Conservation (phyloP, 1,139 yeast genomes). For the Spencermartinsiella ligniputridi region DNA sequence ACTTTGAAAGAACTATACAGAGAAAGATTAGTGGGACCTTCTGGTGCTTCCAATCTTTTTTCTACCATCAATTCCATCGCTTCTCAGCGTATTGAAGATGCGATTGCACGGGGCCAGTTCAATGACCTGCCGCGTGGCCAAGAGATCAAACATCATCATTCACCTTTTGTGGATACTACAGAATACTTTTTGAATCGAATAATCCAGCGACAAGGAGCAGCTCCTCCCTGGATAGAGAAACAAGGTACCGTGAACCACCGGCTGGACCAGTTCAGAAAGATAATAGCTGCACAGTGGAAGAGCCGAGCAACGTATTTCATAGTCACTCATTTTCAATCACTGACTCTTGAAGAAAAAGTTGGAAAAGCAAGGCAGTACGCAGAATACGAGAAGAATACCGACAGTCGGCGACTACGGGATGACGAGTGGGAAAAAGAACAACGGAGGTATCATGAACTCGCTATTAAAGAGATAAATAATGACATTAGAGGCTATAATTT, state of each 20-base stretch:
- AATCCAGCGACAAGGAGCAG: constrained; percentile 66
- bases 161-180: constrained; percentile 52
- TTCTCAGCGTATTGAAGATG: constrained; percentile 68
- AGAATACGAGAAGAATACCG: background rate
- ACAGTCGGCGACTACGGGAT: background rate
- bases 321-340: background rate
- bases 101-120: constrained; percentile 68
- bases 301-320: background rate
- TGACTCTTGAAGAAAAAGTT: background rate
- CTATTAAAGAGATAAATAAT: constrained; percentile 50
- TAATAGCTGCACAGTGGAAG: constrained; percentile 6
- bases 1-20: constrained; percentile 58
- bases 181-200: constrained; percentile 69
- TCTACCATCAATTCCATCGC: constrained; percentile 63
- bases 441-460: constrained; percentile 39
- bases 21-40: constrained; percentile 50
- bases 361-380: constrained; percentile 1
- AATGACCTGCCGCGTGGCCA: constrained; percentile 62
- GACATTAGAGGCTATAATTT: constrained; percentile 67
- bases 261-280: constrained; percentile 42
- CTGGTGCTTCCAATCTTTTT: constrained; percentile 26
- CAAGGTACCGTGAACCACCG: constrained; percentile 56
- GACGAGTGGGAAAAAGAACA: constrained; percentile 41
- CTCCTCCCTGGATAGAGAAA: constrained; percentile 86
- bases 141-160: constrained; percentile 45